phyloP scores from a whole-genome alignment of 2,329 filamentous ascomycete genomes.

The Rutstroemia sp. region DNA sequence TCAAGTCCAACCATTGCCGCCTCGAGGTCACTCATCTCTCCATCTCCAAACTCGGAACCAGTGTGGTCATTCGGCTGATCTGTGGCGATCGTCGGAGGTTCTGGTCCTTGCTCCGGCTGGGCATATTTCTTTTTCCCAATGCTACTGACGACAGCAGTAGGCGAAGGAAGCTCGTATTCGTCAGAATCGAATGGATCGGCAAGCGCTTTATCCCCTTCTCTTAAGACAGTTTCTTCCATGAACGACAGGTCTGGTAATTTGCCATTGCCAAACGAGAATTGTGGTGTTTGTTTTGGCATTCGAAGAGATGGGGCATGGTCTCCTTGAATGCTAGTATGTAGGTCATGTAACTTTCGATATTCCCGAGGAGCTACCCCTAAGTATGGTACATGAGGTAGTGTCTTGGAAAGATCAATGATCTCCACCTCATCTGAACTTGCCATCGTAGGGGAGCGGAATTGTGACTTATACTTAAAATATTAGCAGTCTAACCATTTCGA shows the following conservation, averaged over 20 bases:
- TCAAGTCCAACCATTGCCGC: constrained; percentile 21
- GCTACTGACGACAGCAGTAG: constrained; percentile 26
- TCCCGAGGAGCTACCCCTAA: constrained; percentile 19
- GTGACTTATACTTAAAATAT: too few species aligned
- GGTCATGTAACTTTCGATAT: constrained; percentile 26
- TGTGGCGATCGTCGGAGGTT: constrained; percentile 1
- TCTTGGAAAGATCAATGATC: constrained; percentile 24
- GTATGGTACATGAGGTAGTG: constrained; percentile 12
- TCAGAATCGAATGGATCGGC: constrained; percentile 12
- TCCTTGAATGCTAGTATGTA: constrained; percentile 26
- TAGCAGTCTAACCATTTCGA: too few species aligned
- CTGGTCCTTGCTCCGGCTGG: neutral
- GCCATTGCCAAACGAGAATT: constrained; percentile 22
- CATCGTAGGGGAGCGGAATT: neutral
- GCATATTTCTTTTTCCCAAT: neutral
- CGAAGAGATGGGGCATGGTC: constrained; percentile 13
- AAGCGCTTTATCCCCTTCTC: neutral
- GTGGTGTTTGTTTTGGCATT: constrained; percentile 23
- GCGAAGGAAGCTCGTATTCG: constrained; percentile 32
- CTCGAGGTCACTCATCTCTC: constrained; percentile 19
- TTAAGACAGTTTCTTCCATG: constrained; percentile 1
- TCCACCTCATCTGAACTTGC: constrained; percentile 18
- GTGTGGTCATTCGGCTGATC: neutral
- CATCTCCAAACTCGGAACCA: neutral
- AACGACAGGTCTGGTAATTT: constrained; percentile 20